Evolutionary conservation across 192 early-diverging fungal species (phyloP).

Genomic region (Lobosporangium transversale): DNA sequence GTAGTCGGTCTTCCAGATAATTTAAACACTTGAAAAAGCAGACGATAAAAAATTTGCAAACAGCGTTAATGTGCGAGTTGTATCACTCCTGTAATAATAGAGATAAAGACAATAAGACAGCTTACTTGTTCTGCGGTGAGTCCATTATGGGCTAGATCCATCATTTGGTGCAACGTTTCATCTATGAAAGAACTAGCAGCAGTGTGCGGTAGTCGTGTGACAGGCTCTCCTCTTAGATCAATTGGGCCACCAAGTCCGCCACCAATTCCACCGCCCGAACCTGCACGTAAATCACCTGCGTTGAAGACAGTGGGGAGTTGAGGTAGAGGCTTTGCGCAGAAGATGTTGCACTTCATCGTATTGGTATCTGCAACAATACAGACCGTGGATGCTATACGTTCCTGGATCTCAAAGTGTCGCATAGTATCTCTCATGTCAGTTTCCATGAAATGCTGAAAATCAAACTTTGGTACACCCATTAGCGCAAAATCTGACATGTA

Average conservation of each 20-base stretch:
- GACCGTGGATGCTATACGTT: slow-evolving; percentile 17
- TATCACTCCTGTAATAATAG: too few relatives aligned
- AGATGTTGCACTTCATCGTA: slow-evolving; percentile 50
- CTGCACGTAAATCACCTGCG: slow-evolving; percentile 11
- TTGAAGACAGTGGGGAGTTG: slow-evolving; percentile 18
- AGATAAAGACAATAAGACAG: too few relatives aligned
- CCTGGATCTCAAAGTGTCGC: slow-evolving; percentile 48
- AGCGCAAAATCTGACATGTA: slow-evolving; percentile 69
- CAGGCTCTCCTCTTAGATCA: slow-evolving; percentile 26
- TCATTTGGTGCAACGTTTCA: slow-evolving; percentile 30
- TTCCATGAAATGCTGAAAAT: slow-evolving; percentile 58
- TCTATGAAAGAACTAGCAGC: slow-evolving; percentile 32
- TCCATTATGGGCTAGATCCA: slow-evolving; percentile 32
- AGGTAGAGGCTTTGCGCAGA: slow-evolving; percentile 17
- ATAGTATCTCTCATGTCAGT: slow-evolving; percentile 54
- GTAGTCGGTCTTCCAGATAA: slow-evolving; percentile 59
- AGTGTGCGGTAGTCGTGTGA: slow-evolving; percentile 14
- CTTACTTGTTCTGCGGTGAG: slow-evolving; percentile 58
- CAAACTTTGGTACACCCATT: slow-evolving; percentile 63
- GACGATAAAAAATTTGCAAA: too few relatives aligned
- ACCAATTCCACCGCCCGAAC: neutral
- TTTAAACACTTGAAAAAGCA: slow-evolving; percentile 60
- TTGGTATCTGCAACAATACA: slow-evolving; percentile 60
- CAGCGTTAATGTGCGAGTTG: too few relatives aligned
- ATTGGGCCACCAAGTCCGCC: slow-evolving; percentile 2